Evolutionary conservation across 768 basidiomycete genomes (phyloP).

Genomic region (Cyclocybe cylindracea): DNA sequence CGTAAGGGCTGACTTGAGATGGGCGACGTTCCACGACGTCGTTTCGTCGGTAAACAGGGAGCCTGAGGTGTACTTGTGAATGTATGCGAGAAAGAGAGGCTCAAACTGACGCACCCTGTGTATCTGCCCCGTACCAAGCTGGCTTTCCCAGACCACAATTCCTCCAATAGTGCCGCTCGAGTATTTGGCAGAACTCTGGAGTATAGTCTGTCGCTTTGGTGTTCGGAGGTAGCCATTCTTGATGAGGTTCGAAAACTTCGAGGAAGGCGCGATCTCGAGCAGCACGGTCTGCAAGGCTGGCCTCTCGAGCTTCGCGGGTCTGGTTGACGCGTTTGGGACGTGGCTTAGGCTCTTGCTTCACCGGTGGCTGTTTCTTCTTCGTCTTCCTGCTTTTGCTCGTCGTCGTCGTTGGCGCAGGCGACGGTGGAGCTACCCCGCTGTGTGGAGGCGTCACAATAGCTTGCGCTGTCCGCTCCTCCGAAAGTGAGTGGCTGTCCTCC

Average conservation of each 20-base stretch:
- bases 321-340: slow-evolving; percentile 37
- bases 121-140: slow-evolving; percentile 98
- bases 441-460: slow-evolving; percentile 38
- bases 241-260: slow-evolving; percentile 66
- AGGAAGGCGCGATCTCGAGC: slow-evolving; percentile 58
- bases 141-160: slow-evolving; percentile 85
- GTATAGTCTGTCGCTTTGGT: slow-evolving; percentile 82
- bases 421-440: slow-evolving; percentile 34
- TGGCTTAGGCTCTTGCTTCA: slow-evolving; percentile 27
- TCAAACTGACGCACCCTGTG: slow-evolving; percentile 62
- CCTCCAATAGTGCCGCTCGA: slow-evolving; percentile 92
- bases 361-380: slow-evolving; percentile 17
- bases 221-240: slow-evolving; percentile 78
- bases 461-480: slow-evolving; percentile 14
- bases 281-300: slow-evolving; percentile 49
- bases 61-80: slow-evolving; percentile 33
- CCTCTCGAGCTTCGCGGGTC: slow-evolving; percentile 48
- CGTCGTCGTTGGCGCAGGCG: slow-evolving; percentile 23
- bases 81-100: neutral
- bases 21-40: slow-evolving; percentile 91
- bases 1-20: slow-evolving; percentile 83
- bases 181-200: slow-evolving; percentile 79
- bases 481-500: slow-evolving; percentile 32
- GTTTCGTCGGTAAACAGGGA: slow-evolving; percentile 76
- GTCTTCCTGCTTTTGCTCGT: slow-evolving; percentile 11